Conservation (phyloP, 257 asterid genomes). For the Lycium ferocissimum region DNA sequence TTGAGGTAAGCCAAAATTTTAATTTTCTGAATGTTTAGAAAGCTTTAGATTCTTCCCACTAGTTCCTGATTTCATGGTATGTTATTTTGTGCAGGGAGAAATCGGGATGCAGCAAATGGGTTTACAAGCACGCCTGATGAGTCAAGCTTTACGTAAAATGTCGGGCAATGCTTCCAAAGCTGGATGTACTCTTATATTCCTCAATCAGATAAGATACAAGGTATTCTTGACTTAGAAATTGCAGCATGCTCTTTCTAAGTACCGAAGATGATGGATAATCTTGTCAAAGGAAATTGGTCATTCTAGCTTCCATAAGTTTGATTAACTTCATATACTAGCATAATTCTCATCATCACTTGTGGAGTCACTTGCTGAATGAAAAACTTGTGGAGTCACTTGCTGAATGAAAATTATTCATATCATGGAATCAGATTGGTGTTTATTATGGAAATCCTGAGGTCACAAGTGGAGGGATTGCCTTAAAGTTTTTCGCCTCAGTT, state of each 20-base stretch:
- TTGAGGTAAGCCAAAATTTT: conserved; percentile 68
- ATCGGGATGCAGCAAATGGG: conserved; percentile 99
- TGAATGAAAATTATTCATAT: conserved; percentile 25
- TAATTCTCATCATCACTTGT: conserved; percentile 28
- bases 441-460: conserved; percentile 98
- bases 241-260: conserved; percentile 14
- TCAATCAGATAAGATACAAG: conserved; percentile 97
- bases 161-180: conserved; percentile 99
- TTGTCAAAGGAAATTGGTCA: neutral
- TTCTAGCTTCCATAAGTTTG: neutral
- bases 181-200: conserved; percentile 92
- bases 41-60: conserved; percentile 21
- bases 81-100: conserved; percentile 71
- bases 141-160: conserved; percentile 99
- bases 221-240: conserved; percentile 44
- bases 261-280: conserved; percentile 25
- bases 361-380: conserved; percentile 22
- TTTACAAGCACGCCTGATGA: conserved; percentile 98
- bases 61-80: conserved; percentile 26
- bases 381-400: conserved; percentile 25
- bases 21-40: conserved; percentile 30
- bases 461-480: conserved; percentile 98
- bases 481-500: conserved; percentile 96
- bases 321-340: conserved; percentile 3
- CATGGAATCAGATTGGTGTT: conserved; percentile 82